These are phyloP conservation scores for Phytophthora lateralis DNA, from an alignment of 352 stramenopile species.

Conservation along the genomic window DNA sequence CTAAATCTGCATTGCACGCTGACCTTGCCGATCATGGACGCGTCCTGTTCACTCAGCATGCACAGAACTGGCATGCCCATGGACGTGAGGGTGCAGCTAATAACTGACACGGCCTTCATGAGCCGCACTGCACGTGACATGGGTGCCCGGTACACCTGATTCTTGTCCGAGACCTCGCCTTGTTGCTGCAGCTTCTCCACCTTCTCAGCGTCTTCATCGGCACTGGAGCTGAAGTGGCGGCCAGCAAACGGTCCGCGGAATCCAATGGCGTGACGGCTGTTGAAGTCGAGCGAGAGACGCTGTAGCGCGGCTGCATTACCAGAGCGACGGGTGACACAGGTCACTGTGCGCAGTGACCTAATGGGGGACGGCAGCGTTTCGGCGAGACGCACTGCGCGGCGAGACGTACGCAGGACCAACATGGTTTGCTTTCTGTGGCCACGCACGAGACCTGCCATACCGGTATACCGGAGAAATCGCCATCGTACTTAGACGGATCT, in stretches of 20 bases:
- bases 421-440: slow-evolving; percentile 15
- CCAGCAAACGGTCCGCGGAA: slow-evolving; percentile 1
- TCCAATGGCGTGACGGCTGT: slow-evolving; percentile 5
- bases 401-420: slow-evolving; percentile 14
- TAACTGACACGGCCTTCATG: slow-evolving; percentile 90
- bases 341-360: slow-evolving; percentile 9
- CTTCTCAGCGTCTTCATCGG: slow-evolving; percentile 19
- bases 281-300: slow-evolving; percentile 15
- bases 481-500: not conserved
- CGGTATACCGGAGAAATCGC: not conserved
- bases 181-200: slow-evolving; percentile 1
- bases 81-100: slow-evolving; percentile 80
- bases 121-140: slow-evolving; percentile 79
- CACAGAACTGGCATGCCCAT: slow-evolving; percentile 83
- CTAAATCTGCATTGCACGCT: not conserved
- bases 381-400: slow-evolving; percentile 16
- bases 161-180: not conserved
- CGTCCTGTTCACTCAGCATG: slow-evolving; percentile 70
- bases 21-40: slow-evolving; percentile 78
- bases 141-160: slow-evolving; percentile 68
- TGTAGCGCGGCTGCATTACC: slow-evolving; percentile 16
- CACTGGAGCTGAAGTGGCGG: slow-evolving; percentile 25
- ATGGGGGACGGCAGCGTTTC: slow-evolving; percentile 8
- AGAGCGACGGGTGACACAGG: not conserved
- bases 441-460: not conserved